phyloP scores from a whole-genome alignment of 768 basidiomycete genomes.

The Ramaria sp. region DNA sequence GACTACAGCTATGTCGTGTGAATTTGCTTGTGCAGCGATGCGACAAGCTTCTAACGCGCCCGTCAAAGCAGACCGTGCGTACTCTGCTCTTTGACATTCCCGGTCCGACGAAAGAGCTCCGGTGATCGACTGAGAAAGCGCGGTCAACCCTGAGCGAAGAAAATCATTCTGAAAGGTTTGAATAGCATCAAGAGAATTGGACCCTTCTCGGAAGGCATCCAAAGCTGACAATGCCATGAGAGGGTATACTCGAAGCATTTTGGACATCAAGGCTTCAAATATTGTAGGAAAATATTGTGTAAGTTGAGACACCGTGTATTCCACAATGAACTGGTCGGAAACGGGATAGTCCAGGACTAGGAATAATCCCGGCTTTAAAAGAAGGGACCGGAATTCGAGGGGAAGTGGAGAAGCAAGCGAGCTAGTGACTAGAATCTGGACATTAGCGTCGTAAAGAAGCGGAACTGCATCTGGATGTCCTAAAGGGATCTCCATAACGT shows the following conservation, averaged over 20 bases:
- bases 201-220: conserved; percentile 32
- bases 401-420: conserved; percentile 41
- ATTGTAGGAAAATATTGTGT: conserved; percentile 13
- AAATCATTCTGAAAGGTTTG: conserved; percentile 58
- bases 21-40: conserved; percentile 1
- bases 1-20: conserved; percentile 25
- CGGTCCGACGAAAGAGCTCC: background rate
- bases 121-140: conserved; percentile 31
- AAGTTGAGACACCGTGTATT: conserved; percentile 22
- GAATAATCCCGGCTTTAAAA: conserved; percentile 20
- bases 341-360: conserved; percentile 21
- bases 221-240: conserved; percentile 46
- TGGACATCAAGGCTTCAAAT: conserved; percentile 16
- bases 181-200: conserved; percentile 37
- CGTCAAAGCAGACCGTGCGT: background rate
- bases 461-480: conserved; percentile 13
- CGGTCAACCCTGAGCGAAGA: conserved; percentile 45
- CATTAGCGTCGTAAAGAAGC: conserved; percentile 35
- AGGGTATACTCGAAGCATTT: conserved; percentile 44
- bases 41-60: conserved; percentile 11
- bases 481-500: conserved; percentile 8
- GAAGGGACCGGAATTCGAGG: conserved; percentile 14
- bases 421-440: conserved; percentile 55
- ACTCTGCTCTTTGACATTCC: background rate
- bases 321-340: conserved; percentile 33